These are phyloP conservation scores for Suillus occidentalis DNA, from an alignment of 768 basidiomycete species.

Conservation along the genomic window DNA sequence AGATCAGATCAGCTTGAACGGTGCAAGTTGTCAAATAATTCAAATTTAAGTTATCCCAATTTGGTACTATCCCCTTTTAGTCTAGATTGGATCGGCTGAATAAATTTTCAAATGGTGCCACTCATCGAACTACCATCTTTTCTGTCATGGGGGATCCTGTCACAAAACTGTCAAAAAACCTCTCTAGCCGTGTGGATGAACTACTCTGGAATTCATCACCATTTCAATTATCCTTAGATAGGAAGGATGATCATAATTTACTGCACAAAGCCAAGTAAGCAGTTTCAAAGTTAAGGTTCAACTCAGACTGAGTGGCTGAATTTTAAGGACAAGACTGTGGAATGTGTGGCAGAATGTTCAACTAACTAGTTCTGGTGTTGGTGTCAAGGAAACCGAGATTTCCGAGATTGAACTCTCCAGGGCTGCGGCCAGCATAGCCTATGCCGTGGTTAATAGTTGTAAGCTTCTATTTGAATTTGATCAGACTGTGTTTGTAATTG, in stretches of 20 bases:
- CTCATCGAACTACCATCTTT: neutral
- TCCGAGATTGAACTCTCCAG: neutral
- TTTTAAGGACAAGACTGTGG: neutral
- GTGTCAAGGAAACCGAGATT: neutral
- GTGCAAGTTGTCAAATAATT: neutral
- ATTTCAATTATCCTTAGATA: neutral
- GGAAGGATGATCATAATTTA: neutral
- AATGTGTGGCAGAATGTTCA: neutral
- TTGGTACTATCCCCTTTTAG: neutral
- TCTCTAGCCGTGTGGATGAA: neutral
- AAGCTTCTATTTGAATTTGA: neutral
- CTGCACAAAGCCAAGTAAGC: neutral
- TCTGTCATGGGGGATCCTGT: neutral
- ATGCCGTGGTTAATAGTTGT: neutral
- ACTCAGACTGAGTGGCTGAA: neutral
- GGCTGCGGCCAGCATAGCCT: neutral
- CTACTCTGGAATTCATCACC: neutral
- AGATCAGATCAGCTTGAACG: neutral
- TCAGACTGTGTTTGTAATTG: neutral
- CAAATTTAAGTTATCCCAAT: neutral
- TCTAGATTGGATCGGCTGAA: neutral
- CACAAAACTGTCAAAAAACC: neutral
- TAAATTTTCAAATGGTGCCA: constrained; percentile 2
- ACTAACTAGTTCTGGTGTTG: neutral
- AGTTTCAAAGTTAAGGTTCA: neutral